These are phyloP conservation scores for Mycena filopes DNA, from an alignment of 768 basidiomycete species.

Conservation along the genomic window DNA sequence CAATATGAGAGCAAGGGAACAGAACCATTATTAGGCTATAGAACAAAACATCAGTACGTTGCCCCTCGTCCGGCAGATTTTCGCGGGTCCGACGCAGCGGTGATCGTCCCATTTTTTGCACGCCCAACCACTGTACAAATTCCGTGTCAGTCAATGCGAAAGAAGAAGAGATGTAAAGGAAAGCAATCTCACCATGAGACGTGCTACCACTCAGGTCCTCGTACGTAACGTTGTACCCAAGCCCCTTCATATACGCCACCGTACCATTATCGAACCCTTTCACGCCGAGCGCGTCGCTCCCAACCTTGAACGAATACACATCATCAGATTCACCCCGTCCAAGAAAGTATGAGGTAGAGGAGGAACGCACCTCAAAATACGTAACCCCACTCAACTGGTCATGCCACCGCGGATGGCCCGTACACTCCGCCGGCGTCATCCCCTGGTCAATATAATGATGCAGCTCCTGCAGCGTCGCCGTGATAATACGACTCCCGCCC, in stretches of 20 bases:
- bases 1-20: no score
- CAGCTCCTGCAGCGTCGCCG: conserved; percentile 48
- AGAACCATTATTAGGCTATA: no score
- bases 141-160: neutral
- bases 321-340: no score
- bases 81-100: conserved; percentile 28
- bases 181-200: conserved; percentile 19
- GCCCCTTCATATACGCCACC: conserved; percentile 26
- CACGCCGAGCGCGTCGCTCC: conserved; percentile 21
- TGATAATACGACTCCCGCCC: conserved; percentile 50
- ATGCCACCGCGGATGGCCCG: conserved; percentile 38
- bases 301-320: neutral
- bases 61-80: conserved; percentile 23
- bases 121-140: conserved; percentile 26
- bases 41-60: no score
- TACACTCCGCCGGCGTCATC: conserved; percentile 32
- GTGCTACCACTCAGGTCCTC: conserved; percentile 25
- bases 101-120: conserved; percentile 26
- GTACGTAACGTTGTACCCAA: conserved; percentile 30
- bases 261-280: conserved; percentile 31
- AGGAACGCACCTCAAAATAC: conserved; percentile 32
- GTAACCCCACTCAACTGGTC: conserved; percentile 39
- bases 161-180: neutral
- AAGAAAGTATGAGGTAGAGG: neutral
- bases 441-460: conserved; percentile 48